These are phyloP conservation scores for Xerocomus brunneocitrinus DNA, from an alignment of 768 basidiomycete genomes.

Conservation along the genomic window DNA sequence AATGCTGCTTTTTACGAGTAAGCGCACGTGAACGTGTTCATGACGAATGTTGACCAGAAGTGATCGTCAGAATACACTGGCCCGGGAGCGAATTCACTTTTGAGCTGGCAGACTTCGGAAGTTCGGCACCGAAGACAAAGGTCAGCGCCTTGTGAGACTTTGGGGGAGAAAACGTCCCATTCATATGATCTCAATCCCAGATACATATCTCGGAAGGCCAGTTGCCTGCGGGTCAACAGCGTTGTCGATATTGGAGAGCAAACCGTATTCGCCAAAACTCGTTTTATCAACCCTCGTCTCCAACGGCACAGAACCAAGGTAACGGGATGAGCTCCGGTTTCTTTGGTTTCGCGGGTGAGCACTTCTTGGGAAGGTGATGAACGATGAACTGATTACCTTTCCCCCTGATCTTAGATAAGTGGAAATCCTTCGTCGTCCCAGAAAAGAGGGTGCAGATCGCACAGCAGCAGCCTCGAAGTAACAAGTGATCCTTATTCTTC, in stretches of 20 bases:
- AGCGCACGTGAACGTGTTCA: not conserved
- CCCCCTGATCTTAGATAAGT: conserved; percentile 16
- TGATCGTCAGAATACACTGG: conserved; percentile 25
- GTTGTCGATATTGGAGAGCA: conserved; percentile 29
- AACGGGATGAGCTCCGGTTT: conserved; percentile 14
- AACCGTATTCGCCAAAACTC: conserved; percentile 26
- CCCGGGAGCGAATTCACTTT: conserved; percentile 26
- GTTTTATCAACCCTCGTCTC: conserved; percentile 25
- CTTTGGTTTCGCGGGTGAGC: conserved; percentile 21
- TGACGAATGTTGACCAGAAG: not conserved
- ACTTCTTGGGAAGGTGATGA: not conserved
- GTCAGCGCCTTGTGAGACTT: conserved; percentile 2
- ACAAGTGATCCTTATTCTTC: not conserved
- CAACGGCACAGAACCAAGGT: conserved; percentile 8
- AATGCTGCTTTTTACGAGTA: conserved; percentile 28
- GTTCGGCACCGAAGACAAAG: conserved; percentile 28
- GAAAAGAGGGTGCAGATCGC: conserved; percentile 19
- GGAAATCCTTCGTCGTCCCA: conserved; percentile 16
- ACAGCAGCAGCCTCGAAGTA: conserved; percentile 2
- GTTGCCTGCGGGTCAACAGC: conserved; percentile 19
- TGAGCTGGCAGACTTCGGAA: conserved; percentile 23
- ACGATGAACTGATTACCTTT: not conserved
- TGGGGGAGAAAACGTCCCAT: not conserved
- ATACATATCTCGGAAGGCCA: conserved; percentile 25
- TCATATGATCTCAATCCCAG: conserved; percentile 7